Evolutionary conservation across 108 stramenopile genomes (phyloP).

Genomic region (Cyclostephanos invisitatus): DNA sequence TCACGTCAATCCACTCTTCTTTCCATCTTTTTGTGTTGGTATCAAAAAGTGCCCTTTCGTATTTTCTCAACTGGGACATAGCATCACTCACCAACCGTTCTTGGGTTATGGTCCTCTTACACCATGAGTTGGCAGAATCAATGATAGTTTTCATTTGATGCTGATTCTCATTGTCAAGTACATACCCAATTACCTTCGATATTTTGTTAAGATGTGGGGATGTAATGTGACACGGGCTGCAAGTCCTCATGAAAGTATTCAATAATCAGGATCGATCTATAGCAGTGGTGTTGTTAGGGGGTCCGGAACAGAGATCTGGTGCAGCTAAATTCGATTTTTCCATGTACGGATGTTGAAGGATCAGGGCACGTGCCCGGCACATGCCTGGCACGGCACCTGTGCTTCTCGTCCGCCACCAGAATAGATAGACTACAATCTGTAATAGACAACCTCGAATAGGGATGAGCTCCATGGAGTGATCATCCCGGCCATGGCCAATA

Average conservation of each 20-base stretch:
- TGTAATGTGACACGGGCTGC: constrained; percentile 3
- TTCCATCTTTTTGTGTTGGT: background rate
- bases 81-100: constrained; percentile 5
- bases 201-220: constrained; percentile 10
- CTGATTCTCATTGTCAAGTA: constrained; percentile 1
- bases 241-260: constrained; percentile 15
- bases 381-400: too few relatives aligned
- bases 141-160: constrained; percentile 8
- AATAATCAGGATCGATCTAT: constrained; percentile 13
- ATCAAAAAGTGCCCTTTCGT: constrained; percentile 2
- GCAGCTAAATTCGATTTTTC: too few relatives aligned
- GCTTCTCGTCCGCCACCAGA: too few relatives aligned
- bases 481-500: too few relatives aligned
- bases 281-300: too few relatives aligned
- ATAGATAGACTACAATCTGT: too few relatives aligned
- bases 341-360: too few relatives aligned
- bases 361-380: too few relatives aligned
- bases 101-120: constrained; percentile 6
- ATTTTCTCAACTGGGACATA: constrained; percentile 9
- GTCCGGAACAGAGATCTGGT: too few relatives aligned
- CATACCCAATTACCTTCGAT: constrained; percentile 7
- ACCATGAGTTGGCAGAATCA: constrained; percentile 16
- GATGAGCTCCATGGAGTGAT: too few relatives aligned
- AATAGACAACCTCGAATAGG: too few relatives aligned
- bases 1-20: background rate